Evolutionary conservation across 192 early-diverging fungal genomes (phyloP).

Genomic region (Backusella circina): DNA sequence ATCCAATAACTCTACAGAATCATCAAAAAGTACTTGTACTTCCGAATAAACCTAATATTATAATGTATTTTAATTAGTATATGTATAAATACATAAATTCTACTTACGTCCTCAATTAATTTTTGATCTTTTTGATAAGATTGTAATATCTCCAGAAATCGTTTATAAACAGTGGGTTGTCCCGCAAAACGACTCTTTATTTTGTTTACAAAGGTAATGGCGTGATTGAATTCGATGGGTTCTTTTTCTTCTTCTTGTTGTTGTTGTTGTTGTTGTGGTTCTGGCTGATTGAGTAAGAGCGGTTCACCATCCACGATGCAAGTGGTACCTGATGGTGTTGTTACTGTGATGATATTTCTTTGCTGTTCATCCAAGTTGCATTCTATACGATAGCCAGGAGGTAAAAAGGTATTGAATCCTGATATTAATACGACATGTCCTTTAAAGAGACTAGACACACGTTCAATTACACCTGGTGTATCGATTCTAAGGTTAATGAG

Average conservation of each 20-base stretch:
- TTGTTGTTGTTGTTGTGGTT: not conserved
- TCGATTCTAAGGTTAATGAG: slow-evolving; percentile 37
- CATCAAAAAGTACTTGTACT: slow-evolving; percentile 84
- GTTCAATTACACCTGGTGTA: slow-evolving; percentile 91
- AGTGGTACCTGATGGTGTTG: slow-evolving; percentile 70
- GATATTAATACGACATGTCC: slow-evolving; percentile 85
- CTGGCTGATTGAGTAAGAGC: not conserved
- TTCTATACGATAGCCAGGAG: slow-evolving; percentile 94
- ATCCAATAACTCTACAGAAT: slow-evolving; percentile 84
- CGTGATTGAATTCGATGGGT: slow-evolving; percentile 95
- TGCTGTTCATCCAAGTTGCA: slow-evolving; percentile 74
- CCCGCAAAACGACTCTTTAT: slow-evolving; percentile 87
- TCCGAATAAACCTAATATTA: slow-evolving; percentile 88
- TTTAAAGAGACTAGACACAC: slow-evolving; percentile 90
- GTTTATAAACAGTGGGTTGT: slow-evolving; percentile 92
- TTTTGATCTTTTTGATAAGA: slow-evolving; percentile 95
- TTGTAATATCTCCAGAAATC: slow-evolving; percentile 95
- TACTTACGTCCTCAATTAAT: slow-evolving; percentile 85
- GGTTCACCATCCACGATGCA: slow-evolving; percentile 38
- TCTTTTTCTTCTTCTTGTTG: too few species aligned
- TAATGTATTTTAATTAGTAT: not conserved
- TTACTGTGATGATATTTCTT: slow-evolving; percentile 74
- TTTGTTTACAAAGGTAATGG: slow-evolving; percentile 98
- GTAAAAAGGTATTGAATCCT: slow-evolving; percentile 99
- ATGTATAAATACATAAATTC: too few species aligned